These are phyloP conservation scores for Didymella pinodella DNA, from an alignment of 2,329 filamentous ascomycete genomes.

Conservation along the genomic window DNA sequence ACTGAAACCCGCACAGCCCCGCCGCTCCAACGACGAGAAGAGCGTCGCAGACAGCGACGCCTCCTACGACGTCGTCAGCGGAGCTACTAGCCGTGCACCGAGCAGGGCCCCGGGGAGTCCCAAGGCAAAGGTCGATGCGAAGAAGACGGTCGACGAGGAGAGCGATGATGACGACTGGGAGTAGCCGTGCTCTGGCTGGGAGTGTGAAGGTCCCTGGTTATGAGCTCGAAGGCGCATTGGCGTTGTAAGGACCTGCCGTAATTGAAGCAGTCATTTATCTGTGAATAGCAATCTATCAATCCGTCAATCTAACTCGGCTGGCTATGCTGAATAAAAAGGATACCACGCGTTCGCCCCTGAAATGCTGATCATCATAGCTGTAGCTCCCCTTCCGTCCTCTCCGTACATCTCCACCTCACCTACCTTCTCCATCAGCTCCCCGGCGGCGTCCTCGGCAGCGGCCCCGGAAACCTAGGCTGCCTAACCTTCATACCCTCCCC, in stretches of 20 bases:
- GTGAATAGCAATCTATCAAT: background rate
- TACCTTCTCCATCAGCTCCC: background rate
- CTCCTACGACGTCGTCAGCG: slow-evolving; percentile 89
- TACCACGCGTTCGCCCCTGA: background rate
- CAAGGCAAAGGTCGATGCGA: slow-evolving; percentile 59
- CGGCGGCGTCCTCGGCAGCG: slow-evolving; percentile 7
- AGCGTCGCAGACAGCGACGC: slow-evolving; percentile 92
- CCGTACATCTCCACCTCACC: too few relatives aligned
- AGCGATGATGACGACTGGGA: slow-evolving; percentile 78
- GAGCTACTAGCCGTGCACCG: slow-evolving; percentile 74
- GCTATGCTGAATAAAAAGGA: background rate
- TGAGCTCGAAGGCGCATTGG: background rate
- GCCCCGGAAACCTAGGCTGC: slow-evolving; percentile 30
- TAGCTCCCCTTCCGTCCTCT: background rate
- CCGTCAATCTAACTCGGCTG: background rate
- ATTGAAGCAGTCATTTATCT: background rate
- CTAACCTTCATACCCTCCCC: slow-evolving; percentile 24
- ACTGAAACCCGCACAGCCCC: slow-evolving; percentile 67
- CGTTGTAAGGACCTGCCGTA: background rate
- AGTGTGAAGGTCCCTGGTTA: background rate
- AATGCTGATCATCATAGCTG: background rate
- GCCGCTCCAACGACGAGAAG: slow-evolving; percentile 74
- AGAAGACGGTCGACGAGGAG: slow-evolving; percentile 58
- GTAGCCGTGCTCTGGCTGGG: slow-evolving; percentile 47
- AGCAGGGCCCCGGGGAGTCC: slow-evolving; percentile 64